Evolutionary conservation across 805 yeast genomes (phyloP).

Genomic region (Myxozyma vanderwaltii): DNA sequence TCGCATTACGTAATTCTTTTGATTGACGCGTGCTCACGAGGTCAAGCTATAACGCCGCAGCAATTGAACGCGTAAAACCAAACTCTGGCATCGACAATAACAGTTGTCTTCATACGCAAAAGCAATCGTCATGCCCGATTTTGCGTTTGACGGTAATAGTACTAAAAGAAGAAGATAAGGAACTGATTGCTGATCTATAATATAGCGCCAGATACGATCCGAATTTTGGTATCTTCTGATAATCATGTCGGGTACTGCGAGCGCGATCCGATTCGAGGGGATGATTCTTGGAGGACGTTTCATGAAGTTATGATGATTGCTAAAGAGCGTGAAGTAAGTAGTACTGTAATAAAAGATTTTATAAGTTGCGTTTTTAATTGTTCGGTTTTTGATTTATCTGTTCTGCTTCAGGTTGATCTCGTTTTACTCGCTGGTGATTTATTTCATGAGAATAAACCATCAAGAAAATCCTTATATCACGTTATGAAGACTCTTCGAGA

Average conservation of each 20-base stretch:
- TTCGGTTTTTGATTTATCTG: too few species aligned
- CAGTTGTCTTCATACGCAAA: background rate
- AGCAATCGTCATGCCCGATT: background rate
- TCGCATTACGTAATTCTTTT: too few species aligned
- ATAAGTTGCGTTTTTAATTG: background rate
- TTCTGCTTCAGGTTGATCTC: constrained; percentile 62
- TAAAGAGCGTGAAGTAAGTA: constrained; percentile 60
- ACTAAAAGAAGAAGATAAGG: background rate
- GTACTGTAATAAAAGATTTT: background rate
- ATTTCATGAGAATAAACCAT: constrained; percentile 87
- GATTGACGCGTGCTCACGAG: constrained; percentile 13
- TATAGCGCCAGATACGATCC: constrained; percentile 58
- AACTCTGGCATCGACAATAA: background rate
- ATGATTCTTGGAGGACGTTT: constrained; percentile 86
- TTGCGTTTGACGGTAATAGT: background rate
- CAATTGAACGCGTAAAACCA: background rate
- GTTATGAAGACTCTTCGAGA: constrained; percentile 71
- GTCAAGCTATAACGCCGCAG: background rate
- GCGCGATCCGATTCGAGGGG: constrained; percentile 84
- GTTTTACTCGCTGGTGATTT: constrained; percentile 90
- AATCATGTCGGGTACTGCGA: constrained; percentile 96
- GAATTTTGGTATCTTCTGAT: constrained; percentile 85
- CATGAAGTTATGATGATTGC: constrained; percentile 80
- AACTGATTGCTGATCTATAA: background rate
- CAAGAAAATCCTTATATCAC: constrained; percentile 81